Conservation (phyloP, 108 stramenopile species). For the Epipyxis sp. region DNA sequence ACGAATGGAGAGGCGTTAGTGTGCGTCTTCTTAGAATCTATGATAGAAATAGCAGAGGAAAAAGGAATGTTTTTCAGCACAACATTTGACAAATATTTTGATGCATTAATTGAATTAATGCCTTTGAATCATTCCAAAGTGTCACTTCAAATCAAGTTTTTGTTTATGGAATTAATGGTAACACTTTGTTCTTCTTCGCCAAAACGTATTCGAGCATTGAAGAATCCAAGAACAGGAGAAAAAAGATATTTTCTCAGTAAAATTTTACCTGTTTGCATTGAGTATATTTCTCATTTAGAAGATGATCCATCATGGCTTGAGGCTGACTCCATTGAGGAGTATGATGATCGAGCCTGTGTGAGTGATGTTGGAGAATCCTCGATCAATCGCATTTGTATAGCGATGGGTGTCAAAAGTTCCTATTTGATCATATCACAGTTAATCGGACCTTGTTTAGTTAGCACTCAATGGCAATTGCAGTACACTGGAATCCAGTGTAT, state of each 20-base stretch:
- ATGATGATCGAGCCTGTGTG: not conserved
- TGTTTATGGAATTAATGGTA: slow-evolving; percentile 17
- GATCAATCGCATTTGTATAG: not conserved
- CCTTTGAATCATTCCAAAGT: no score
- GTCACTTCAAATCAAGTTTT: no score
- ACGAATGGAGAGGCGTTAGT: not conserved
- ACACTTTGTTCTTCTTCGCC: not conserved
- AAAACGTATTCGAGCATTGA: not conserved
- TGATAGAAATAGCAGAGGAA: slow-evolving; percentile 10
- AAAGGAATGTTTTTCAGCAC: not conserved
- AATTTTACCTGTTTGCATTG: not conserved
- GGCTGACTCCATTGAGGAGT: not conserved
- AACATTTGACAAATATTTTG: not conserved
- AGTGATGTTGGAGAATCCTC: not conserved
- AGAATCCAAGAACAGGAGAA: not conserved
- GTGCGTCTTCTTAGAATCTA: not conserved
- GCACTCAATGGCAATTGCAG: not conserved
- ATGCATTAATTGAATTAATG: not conserved
- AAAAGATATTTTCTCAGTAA: not conserved
- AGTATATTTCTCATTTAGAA: not conserved
- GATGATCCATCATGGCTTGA: not conserved
- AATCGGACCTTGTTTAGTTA: not conserved
- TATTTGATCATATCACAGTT: not conserved
- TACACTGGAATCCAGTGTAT: not conserved
- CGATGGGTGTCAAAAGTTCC: not conserved